These are phyloP conservation scores for Emergomyces africanus DNA, from an alignment of 2,329 filamentous ascomycete genomes.

Conservation along the genomic window DNA sequence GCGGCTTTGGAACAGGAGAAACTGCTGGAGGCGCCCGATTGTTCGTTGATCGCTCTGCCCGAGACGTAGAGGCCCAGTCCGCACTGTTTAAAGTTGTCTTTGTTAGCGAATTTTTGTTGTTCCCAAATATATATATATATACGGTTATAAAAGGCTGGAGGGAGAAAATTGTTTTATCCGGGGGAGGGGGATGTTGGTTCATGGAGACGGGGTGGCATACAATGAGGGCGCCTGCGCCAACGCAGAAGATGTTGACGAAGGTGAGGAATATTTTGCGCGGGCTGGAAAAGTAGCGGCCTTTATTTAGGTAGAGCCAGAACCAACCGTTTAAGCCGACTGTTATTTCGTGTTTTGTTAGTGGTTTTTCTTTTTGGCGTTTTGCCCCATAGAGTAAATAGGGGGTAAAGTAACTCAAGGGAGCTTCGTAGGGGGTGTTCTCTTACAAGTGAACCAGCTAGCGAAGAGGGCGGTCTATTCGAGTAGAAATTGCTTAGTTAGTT, in stretches of 20 bases:
- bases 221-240: constrained; percentile 21
- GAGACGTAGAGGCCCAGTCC: constrained; percentile 32
- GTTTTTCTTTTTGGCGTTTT: no score
- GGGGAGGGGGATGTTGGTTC: neutral
- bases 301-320: constrained; percentile 39
- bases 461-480: constrained; percentile 41
- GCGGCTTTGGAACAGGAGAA: constrained; percentile 29
- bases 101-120: constrained; percentile 6
- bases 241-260: constrained; percentile 32
- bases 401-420: neutral
- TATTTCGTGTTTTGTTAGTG: neutral
- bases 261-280: constrained; percentile 34
- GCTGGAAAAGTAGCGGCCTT: constrained; percentile 28
- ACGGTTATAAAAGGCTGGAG: neutral
- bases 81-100: constrained; percentile 16
- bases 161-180: neutral
- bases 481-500: neutral
- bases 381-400: no score
- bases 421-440: constrained; percentile 17
- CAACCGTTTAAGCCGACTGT: constrained; percentile 29
- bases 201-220: constrained; percentile 10
- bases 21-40: constrained; percentile 21
- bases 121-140: neutral
- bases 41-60: constrained; percentile 23
- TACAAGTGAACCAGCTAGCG: constrained; percentile 53